Evolutionary conservation across 2,329 filamentous ascomycete species (phyloP).

Genomic region (Ceratocystis variospora): DNA sequence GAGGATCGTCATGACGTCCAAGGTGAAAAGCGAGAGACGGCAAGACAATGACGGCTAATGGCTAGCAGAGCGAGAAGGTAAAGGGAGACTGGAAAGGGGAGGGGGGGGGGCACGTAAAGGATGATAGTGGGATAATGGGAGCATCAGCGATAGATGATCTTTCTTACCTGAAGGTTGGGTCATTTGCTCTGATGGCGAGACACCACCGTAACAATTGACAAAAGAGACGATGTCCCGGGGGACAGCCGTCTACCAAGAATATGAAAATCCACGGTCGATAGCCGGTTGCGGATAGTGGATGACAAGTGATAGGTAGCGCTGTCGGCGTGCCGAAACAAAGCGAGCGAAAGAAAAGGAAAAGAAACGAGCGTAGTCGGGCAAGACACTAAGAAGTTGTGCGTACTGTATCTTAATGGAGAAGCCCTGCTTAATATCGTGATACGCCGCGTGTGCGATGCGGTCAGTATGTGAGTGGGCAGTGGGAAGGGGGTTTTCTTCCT

Average conservation of each 20-base stretch:
- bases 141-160: too few relatives aligned
- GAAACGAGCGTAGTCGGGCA: neutral
- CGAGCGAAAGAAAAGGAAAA: neutral
- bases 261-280: neutral
- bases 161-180: constrained; percentile 17
- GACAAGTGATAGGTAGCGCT: neutral
- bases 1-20: too few relatives aligned
- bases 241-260: constrained; percentile 12
- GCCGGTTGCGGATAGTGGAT: constrained; percentile 7
- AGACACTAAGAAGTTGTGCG: neutral
- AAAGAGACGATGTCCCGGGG: constrained; percentile 16
- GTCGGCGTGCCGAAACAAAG: neutral
- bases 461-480: neutral
- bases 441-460: too few relatives aligned
- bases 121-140: too few relatives aligned
- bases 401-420: too few relatives aligned
- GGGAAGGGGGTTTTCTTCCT: neutral
- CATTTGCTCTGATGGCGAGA: constrained; percentile 15
- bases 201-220: constrained; percentile 5
- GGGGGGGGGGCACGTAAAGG: too few relatives aligned
- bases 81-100: too few relatives aligned
- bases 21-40: too few relatives aligned
- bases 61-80: too few relatives aligned
- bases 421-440: too few relatives aligned
- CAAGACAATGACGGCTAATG: too few relatives aligned